Conservation (phyloP, 2,329 filamentous ascomycete genomes). For the Penicillium concentricum region DNA sequence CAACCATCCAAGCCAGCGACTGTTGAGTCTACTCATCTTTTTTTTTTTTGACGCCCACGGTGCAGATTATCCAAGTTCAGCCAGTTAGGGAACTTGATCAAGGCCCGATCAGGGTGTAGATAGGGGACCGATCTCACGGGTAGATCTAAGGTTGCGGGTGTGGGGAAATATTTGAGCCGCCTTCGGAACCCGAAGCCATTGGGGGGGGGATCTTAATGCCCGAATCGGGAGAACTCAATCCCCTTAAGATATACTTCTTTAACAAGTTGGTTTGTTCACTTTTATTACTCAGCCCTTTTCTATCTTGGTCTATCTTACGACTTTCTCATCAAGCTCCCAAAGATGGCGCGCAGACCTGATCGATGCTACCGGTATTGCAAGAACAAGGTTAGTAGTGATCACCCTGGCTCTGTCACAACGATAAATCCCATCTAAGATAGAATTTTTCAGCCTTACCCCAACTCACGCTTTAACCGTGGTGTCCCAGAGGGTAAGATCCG, state of each 20-base stretch:
- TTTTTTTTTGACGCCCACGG: too few species aligned
- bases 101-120: too few species aligned
- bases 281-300: background rate
- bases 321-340: background rate
- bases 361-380: background rate
- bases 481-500: background rate
- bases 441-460: background rate
- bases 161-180: background rate
- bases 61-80: too few species aligned
- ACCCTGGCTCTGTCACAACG: too few species aligned
- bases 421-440: background rate
- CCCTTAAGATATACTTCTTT: background rate
- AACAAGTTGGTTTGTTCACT: background rate
- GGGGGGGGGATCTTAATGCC: background rate
- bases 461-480: background rate
- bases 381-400: background rate
- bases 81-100: too few species aligned
- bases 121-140: too few species aligned
- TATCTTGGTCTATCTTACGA: background rate
- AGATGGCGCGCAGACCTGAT: background rate
- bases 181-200: background rate
- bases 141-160: background rate
- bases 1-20: too few species aligned
- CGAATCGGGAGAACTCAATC: background rate
- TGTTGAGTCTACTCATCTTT: too few species aligned